These are phyloP conservation scores for Fusarium heterosporum DNA, from an alignment of 2,329 filamentous ascomycete genomes.

Conservation along the genomic window DNA sequence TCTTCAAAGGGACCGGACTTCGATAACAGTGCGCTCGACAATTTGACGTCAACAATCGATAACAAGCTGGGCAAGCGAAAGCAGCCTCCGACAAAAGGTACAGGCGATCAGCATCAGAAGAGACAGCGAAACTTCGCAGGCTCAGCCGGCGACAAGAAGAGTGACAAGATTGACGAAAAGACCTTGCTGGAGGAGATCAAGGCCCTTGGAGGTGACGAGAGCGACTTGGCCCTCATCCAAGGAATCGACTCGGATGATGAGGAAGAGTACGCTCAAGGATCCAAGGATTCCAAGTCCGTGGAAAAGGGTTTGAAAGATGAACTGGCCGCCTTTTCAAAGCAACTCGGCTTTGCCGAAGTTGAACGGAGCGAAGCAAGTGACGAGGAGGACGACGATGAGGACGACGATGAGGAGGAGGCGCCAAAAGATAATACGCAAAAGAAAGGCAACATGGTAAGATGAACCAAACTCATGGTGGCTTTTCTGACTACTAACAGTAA, in stretches of 20 bases:
- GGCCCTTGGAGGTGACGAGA: conserved; percentile 73
- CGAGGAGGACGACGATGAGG: conserved; percentile 48
- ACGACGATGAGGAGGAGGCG: conserved; percentile 49
- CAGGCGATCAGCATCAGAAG: conserved; percentile 52
- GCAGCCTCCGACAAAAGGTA: conserved; percentile 53
- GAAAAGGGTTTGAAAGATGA: conserved; percentile 57
- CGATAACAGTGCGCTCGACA: conserved; percentile 62
- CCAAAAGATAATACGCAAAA: conserved; percentile 46
- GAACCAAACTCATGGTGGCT: conserved; percentile 7
- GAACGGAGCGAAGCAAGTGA: conserved; percentile 53
- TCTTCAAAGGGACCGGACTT: conserved; percentile 51
- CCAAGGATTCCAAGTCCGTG: conserved; percentile 47
- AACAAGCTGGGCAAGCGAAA: conserved; percentile 63
- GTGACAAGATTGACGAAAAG: conserved; percentile 49
- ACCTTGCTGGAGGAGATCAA: conserved; percentile 71
- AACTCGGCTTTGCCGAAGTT: conserved; percentile 54
- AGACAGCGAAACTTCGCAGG: conserved; percentile 53
- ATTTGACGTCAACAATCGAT: conserved; percentile 69
- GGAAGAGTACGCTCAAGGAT: conserved; percentile 49
- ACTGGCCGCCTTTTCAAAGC: conserved; percentile 54
- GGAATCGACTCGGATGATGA: conserved; percentile 60
- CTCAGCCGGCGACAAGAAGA: conserved; percentile 41
- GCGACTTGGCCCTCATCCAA: conserved; percentile 71
- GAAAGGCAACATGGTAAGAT: conserved; percentile 53
- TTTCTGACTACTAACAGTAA: conserved; percentile 52